Evolutionary conservation across 805 yeast genomes (phyloP), one percentile per base, ranked within the genome.

Genomic region (Zygosaccharomyces rouxii): DNA sequence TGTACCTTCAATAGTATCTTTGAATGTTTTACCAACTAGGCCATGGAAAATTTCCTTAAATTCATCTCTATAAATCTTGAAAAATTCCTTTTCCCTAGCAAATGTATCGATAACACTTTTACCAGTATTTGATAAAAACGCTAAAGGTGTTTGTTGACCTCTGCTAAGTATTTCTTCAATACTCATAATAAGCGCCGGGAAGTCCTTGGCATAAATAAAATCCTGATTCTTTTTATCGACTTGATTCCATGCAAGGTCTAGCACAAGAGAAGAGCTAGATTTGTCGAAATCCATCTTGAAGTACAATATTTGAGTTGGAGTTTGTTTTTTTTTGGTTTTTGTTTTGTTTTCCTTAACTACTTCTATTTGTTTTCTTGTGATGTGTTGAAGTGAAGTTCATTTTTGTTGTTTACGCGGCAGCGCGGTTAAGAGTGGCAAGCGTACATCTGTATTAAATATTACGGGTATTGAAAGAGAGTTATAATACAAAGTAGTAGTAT

Each of bases 21-120:
- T 54, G 46, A 67, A 67, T 1, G 64, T 55, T n/a, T 57, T 52
- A 3, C 73, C 72, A 6, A 66, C 49, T 19, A 71, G 50, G 5
- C 66, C 61, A 22, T 56, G 56, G 43, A 69, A 68, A 18, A 68
- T 48, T 14, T 59, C 53, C 26, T 56, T 50, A 55, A 68, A 66
- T 16, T 68, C 71, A 7, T 62, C 55, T 48, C 63, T 70, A 44
- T 62, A 58, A 0, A 71, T 56, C 42, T 66, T 64, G 37, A 56
- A 55, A 38, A 57, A 55, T n/a, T 59, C 58, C 23, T 68, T 60
- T 5, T 61, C 64, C 16, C 53, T 58, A 10, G 65, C 55, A 49
- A 63, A 70, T n/a, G 63, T 58, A 14, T 51, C 58, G 9, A 68
- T 44, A 7, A 63, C 58, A 16, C 51, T 50, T 16, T 51, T 45